Evolutionary conservation across 345 rosid species (phyloP), one percentile per base, ranked within the genome.

Genomic region (Psidium friedrichsthalianum): DNA sequence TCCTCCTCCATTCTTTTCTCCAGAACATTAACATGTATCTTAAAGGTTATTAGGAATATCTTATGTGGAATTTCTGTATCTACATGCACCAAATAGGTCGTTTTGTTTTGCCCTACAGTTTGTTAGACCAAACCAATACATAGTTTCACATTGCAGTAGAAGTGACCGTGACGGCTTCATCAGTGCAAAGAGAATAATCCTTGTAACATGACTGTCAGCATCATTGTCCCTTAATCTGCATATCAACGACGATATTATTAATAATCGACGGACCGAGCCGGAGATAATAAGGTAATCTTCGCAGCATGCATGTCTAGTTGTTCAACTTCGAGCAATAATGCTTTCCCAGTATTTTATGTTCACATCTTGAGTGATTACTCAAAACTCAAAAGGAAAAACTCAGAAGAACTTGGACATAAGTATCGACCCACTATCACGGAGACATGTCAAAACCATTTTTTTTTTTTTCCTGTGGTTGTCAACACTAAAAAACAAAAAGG

Each of bases 291-390:
- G 86, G 86, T 78, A 52, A 78, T 55, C 56, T 76, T 78, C 83
- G 49, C 74, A 74, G 81, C 61, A 80, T 69, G 47, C 80, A 69
- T 36, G 47, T 69, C 21, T 36, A 69, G 82, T 29, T 74, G 86
- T 76, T 85, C 64, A 76, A 85, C 47, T 74, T 74, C 21, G 40
- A 74, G 83, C 47, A 85, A 85, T 76, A 36, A 69, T 69, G 86
- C 56, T 57, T 81, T 74, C 86, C 86, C 86, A 52, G 47, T 78
- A 74, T 74, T 74, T 36, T 85, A 81, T 76, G 59, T 85, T 85
- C 83, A 11, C 49, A 85, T 74, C 83, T 42, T 85, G 59, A 52
- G 55, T 29, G 47, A 59, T 51, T 40, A 29, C 74, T 14, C 47
- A 49, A 13, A 27, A 82, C 84, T 51, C 57, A n/a, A 44, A 32